Conservation (phyloP, 352 stramenopile species). For the Globisporangium takayamanum region DNA sequence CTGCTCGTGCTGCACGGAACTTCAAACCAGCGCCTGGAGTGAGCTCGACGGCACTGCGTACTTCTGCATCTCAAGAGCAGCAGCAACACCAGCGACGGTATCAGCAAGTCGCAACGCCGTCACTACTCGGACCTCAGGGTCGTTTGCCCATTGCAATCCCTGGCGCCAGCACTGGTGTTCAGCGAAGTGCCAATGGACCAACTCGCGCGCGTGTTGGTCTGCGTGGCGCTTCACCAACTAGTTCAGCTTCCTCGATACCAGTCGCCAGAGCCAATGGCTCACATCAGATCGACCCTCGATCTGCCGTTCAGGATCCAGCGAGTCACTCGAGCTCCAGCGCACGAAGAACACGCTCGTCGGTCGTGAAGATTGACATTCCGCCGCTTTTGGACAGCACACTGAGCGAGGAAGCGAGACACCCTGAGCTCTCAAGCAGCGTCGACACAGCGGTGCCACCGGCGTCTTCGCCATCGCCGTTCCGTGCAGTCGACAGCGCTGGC, state of each 20-base stretch:
- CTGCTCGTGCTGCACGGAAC: not conserved
- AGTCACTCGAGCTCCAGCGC: not conserved
- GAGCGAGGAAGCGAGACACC: not conserved
- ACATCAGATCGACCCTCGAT: not conserved
- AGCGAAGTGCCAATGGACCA: not conserved
- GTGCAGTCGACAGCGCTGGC: not conserved
- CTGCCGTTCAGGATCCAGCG: not conserved
- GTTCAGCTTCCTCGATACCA: not conserved
- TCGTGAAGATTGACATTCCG: constrained; percentile 15
- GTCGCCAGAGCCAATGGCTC: not conserved
- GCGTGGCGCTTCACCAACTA: not conserved
- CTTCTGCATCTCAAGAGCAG: not conserved
- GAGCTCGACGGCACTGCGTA: not conserved
- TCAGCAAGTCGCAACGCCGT: not conserved
- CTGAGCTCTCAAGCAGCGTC: not conserved
- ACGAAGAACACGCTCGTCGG: not conserved
- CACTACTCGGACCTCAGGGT: not conserved
- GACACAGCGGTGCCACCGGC: not conserved
- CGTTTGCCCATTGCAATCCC: not conserved
- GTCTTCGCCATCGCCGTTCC: not conserved
- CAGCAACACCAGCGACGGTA: not conserved
- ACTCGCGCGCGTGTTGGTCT: not conserved
- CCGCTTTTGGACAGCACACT: not conserved
- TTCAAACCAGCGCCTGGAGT: constrained; percentile 2
- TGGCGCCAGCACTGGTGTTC: not conserved